phyloP scores from a whole-genome alignment of 2,329 filamentous ascomycete genomes.

The Sporothrix inflata region DNA sequence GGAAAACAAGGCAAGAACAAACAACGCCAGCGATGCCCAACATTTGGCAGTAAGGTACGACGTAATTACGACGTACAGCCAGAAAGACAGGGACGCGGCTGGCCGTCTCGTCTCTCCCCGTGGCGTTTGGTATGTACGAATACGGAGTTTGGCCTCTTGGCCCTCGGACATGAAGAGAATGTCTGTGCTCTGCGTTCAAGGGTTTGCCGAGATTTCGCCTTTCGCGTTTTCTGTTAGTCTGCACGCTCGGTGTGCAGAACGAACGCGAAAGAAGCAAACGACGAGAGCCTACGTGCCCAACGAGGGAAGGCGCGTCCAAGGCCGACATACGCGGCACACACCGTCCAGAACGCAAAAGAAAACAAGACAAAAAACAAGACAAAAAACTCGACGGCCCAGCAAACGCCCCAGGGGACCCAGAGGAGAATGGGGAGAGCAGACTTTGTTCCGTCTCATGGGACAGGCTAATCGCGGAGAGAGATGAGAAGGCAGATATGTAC shows the following conservation, averaged over 20 bases:
- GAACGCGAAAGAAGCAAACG: neutral
- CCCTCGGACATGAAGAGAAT: neutral
- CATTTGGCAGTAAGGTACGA: too few species aligned
- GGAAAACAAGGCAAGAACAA: neutral
- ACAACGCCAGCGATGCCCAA: neutral
- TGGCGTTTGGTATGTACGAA: neutral
- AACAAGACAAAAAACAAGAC: neutral
- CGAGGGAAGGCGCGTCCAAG: neutral
- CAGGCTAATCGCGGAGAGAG: constrained; percentile 1
- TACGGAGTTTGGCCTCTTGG: neutral
- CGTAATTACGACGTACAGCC: too few species aligned
- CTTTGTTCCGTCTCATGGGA: constrained; percentile 8
- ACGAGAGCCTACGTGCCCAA: neutral
- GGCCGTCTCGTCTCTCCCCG: neutral
- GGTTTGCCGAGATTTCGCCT: neutral
- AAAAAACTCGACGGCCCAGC: neutral
- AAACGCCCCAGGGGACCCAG: too few species aligned
- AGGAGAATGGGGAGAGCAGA: neutral
- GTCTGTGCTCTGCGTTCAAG: neutral
- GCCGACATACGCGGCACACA: neutral
- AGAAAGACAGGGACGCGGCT: neutral
- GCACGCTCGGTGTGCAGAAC: neutral
- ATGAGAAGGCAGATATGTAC: neutral
- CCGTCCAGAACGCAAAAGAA: neutral
- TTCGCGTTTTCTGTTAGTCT: neutral